Evolutionary conservation across 225 moss, liverwort and hornwort genomes (phyloP), one percentile per base, ranked within the genome.

Genomic region (Sphagnum tenellum): DNA sequence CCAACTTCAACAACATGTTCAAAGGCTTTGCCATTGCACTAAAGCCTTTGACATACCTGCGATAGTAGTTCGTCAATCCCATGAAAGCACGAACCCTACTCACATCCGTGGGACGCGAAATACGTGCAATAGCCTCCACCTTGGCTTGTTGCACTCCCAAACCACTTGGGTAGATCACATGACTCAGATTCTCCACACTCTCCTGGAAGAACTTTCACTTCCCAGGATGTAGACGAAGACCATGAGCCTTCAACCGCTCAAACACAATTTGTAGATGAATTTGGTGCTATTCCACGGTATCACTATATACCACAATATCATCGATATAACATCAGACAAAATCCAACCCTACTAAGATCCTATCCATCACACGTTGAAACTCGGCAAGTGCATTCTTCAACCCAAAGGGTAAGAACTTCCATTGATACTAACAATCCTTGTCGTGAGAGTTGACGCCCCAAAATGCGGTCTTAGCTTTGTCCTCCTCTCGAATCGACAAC

Each of bases 281-380:
- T 12, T 14, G n/a, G 53, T 67, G 57, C 9, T 67, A 57, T 12
- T 57, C 10, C 4, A 67, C 5, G 7, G 1, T 45, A 2, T 12
- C 5, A 46, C 3, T 68, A 49, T 45, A 68, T 1, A 62, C 44
- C 44, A 70, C 14, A 5, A 62, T 63, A 49, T 70, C 51, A 45
- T 70, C 52, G 11, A 70, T 70, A 5, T 62, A 70, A 54, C 67
- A 70, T 54, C 48, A 2, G 0, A 12, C 48, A 70, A 70, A 70
- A 3, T 11, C 5, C 4, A 62, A 44, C 7, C 61, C 49, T 0
- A 3, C 2, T 48, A 70, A 45, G 1, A 61, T 29, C 13, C 11
- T 5, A 46, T 70, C 58, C 44, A 62, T 60, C 8, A 70, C 8
- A 2, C 10, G 0, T 50, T 62, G 48, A 29, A 70, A 50, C 3